Evolutionary conservation across 2,329 filamentous ascomycete species (phyloP).

Genomic region (Didymella lethalis): DNA sequence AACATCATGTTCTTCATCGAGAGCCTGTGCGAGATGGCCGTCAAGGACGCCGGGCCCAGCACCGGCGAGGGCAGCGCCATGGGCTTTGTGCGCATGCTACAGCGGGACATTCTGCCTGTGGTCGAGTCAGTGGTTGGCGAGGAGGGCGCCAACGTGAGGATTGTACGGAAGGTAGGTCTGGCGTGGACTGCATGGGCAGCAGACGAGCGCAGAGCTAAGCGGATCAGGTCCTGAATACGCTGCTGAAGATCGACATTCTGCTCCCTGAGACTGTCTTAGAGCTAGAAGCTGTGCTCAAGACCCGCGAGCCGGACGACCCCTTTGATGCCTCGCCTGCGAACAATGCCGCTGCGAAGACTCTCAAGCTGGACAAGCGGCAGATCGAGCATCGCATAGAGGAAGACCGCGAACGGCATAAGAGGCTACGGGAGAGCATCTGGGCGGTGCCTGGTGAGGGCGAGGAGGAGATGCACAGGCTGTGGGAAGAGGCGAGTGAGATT

Average conservation of each 20-base stretch:
- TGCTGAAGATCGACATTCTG: constrained; percentile 76
- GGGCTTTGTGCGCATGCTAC: constrained; percentile 92
- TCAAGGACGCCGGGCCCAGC: constrained; percentile 74
- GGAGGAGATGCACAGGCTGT: constrained; percentile 79
- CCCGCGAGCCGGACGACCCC: constrained; percentile 66
- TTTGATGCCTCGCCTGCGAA: constrained; percentile 27
- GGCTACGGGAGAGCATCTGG: constrained; percentile 92
- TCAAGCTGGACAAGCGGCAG: constrained; percentile 77
- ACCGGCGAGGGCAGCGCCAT: constrained; percentile 73
- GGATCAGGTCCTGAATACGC: constrained; percentile 70
- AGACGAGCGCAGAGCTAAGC: neutral
- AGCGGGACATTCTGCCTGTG: constrained; percentile 88
- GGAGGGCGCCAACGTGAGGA: constrained; percentile 91
- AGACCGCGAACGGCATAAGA: constrained; percentile 92
- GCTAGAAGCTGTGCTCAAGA: constrained; percentile 83
- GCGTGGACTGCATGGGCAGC: neutral
- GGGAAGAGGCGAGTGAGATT: constrained; percentile 86
- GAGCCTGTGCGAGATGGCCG: constrained; percentile 86
- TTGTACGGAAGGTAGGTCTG: constrained; percentile 75
- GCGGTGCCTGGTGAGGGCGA: constrained; percentile 71
- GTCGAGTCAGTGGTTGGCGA: constrained; percentile 91
- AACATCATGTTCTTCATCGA: constrained; percentile 99
- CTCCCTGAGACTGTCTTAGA: constrained; percentile 76
- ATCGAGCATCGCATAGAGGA: constrained; percentile 97
- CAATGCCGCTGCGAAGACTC: constrained; percentile 12